A percentile compares a stretch with the other conserved stretches of the same genome.
These are phyloP conservation scores for Trichoderma arundinaceum DNA, from an alignment of 2,329 filamentous ascomycete genomes.

Conservation along the genomic window DNA sequence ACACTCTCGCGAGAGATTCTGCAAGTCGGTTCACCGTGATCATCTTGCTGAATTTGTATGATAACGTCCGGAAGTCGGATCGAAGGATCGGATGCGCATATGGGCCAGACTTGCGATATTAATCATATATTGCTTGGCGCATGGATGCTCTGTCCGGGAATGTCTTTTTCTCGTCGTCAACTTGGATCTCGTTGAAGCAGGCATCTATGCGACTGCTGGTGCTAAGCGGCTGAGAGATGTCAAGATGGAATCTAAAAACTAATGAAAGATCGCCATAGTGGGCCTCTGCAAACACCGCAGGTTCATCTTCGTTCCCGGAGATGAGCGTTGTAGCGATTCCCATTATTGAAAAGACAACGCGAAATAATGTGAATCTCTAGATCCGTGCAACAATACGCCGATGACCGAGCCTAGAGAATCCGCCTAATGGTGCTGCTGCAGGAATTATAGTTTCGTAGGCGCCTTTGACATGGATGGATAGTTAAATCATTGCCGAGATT, in stretches of 20 bases:
- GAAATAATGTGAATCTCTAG: not conserved
- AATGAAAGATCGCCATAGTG: not conserved
- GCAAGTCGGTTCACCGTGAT: not conserved
- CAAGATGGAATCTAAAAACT: not conserved
- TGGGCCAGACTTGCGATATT: not conserved
- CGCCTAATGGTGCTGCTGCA: too few species aligned
- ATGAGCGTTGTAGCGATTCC: not conserved
- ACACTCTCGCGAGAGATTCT: not conserved
- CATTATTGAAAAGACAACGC: not conserved
- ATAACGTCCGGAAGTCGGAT: not conserved
- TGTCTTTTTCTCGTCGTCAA: not conserved
- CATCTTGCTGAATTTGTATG: not conserved
- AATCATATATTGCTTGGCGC: not conserved
- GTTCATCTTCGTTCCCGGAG: not conserved
- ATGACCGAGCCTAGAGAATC: too few species aligned
- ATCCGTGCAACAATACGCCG: not conserved
- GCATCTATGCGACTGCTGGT: not conserved
- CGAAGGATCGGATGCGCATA: not conserved
- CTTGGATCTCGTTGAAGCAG: slow-evolving; percentile 2
- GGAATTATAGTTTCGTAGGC: too few species aligned
- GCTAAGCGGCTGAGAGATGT: not conserved
- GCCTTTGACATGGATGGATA: too few species aligned
- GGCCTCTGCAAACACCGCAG: not conserved
- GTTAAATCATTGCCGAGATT: too few species aligned
- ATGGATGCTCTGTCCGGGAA: not conserved